phyloP scores from a whole-genome alignment of 2,329 filamentous ascomycete genomes.

The Trichoderma koningiopsis region DNA sequence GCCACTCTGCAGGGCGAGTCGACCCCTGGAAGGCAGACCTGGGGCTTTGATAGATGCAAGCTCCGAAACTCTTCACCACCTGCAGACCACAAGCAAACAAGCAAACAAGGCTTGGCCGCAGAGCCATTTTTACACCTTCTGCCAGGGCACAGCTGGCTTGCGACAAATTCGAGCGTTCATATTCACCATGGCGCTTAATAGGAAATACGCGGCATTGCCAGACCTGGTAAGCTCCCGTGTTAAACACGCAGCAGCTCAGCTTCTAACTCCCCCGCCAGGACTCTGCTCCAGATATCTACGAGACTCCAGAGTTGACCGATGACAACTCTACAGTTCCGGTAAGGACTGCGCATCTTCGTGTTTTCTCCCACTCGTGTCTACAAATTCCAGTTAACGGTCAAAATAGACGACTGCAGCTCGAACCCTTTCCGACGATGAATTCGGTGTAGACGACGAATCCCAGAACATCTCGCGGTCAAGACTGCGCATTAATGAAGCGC shows the following conservation, averaged over 20 bases:
- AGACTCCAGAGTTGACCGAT: conserved; percentile 90
- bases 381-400: conserved; percentile 31
- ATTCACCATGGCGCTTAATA: conserved; percentile 68
- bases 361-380: not conserved
- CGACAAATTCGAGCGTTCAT: not conserved
- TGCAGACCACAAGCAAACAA: not conserved
- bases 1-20: conserved; percentile 8
- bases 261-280: conserved; percentile 59
- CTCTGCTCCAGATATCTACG: conserved; percentile 91
- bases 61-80: not conserved
- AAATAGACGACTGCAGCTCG: conserved; percentile 56
- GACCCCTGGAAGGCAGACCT: conserved; percentile 4
- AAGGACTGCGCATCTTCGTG: conserved; percentile 38
- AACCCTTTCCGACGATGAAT: conserved; percentile 64
- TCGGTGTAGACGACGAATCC: conserved; percentile 63
- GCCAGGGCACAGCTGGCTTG: not conserved
- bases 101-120: not conserved
- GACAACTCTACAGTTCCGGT: conserved; percentile 85
- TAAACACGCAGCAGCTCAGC: conserved; percentile 23
- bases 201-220: conserved; percentile 80
- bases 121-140: not conserved
- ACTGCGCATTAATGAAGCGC: conserved; percentile 76
- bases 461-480: conserved; percentile 74
- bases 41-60: not conserved
- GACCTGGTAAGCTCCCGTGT: conserved; percentile 62